These are phyloP conservation scores for Incumbomyces delicatus DNA, from an alignment of 2,329 filamentous ascomycete genomes.

Conservation along the genomic window DNA sequence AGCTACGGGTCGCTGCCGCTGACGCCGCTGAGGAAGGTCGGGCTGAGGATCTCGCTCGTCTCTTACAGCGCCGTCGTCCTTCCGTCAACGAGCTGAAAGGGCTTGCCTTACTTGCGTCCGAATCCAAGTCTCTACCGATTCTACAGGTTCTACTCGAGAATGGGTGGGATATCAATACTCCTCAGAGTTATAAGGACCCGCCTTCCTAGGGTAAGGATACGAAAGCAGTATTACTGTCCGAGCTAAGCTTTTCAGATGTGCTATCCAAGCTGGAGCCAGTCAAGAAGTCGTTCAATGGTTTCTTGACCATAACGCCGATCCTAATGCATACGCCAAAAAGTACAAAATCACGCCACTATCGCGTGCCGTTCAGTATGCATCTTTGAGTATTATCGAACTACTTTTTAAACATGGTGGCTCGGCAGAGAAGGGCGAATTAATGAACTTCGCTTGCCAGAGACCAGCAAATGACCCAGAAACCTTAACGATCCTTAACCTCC, in stretches of 20 bases:
- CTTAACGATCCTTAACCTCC: neutral
- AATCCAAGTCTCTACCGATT: constrained; percentile 7
- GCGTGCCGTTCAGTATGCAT: neutral
- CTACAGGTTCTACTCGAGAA: constrained; percentile 6
- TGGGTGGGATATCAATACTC: neutral
- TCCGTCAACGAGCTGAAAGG: neutral
- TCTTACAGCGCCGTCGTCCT: neutral
- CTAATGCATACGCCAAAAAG: neutral
- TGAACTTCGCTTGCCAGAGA: neutral
- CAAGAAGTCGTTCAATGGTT: constrained; percentile 66
- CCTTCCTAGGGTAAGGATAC: neutral
- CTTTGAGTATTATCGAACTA: constrained; percentile 3
- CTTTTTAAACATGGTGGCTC: neutral
- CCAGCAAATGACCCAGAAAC: neutral
- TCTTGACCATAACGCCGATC: constrained; percentile 23
- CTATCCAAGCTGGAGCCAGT: constrained; percentile 91
- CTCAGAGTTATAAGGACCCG: neutral
- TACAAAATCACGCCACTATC: neutral
- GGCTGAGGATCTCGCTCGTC: neutral
- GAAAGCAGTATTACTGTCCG: too few relatives aligned
- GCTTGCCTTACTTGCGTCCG: neutral
- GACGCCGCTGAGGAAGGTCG: neutral
- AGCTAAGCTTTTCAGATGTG: constrained; percentile 45
- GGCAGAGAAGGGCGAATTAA: neutral
- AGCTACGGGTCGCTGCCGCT: neutral